These are phyloP conservation scores for Medicago truncatula DNA, from an alignment of 306 rosid species.

Conservation along the genomic window MtrunA17r5.0-ANR NC_053043.1:39667001-39667500, in stretches of 20 bases:
- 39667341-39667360: background rate
- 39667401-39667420: no score
- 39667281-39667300: no score
- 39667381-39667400: background rate
- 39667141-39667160: conserved; percentile 77
- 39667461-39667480: no score
- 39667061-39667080: conserved; percentile 65
- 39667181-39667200: background rate
- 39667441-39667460: no score
- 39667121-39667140: conserved; percentile 98
- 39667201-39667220: background rate
- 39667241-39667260: background rate
- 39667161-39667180: conserved; percentile 91
- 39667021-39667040: conserved; percentile 81
- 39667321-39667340: no score
- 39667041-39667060: conserved; percentile 62
- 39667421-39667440: no score
- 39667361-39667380: background rate
- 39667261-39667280: background rate
- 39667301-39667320: background rate
- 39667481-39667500: no score
- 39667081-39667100: conserved; percentile 73
- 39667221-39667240: background rate
- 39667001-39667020: conserved; percentile 39
- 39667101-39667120: conserved; percentile 76